phyloP scores from a whole-genome alignment of 352 stramenopile species.

The Phytophthora brassicae region DNA sequence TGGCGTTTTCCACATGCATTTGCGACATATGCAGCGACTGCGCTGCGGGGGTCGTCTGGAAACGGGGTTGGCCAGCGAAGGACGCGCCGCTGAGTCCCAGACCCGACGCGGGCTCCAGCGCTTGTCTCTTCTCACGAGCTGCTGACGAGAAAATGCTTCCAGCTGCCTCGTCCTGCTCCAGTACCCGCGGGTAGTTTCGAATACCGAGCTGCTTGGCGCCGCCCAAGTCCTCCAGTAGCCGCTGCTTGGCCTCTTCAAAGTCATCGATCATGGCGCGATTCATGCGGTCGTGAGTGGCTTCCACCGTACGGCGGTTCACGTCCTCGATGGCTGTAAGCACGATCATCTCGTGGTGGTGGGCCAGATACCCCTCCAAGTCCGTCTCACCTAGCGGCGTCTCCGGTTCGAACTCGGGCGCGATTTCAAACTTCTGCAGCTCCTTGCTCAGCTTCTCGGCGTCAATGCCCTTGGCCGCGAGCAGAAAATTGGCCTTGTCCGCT shows the following conservation, averaged over 20 bases:
- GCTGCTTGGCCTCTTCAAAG: conserved; percentile 78
- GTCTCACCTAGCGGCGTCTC: conserved; percentile 83
- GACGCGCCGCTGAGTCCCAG: conserved; percentile 52
- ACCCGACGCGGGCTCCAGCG: conserved; percentile 26
- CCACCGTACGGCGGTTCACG: conserved; percentile 76
- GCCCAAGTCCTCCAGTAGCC: conserved; percentile 70
- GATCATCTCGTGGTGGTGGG: conserved; percentile 92
- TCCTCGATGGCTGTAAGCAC: conserved; percentile 90
- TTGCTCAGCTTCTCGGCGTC: conserved; percentile 87
- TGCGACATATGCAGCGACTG: conserved; percentile 66
- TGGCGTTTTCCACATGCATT: conserved; percentile 57
- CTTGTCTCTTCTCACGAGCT: conserved; percentile 36
- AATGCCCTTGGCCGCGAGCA: conserved; percentile 83
- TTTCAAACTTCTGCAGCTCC: conserved; percentile 78
- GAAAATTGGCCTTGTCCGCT: conserved; percentile 80
- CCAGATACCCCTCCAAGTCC: conserved; percentile 87
- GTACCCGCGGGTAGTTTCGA: conserved; percentile 68
- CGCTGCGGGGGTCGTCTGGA: conserved; percentile 41
- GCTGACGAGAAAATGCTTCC: conserved; percentile 50
- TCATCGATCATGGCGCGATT: conserved; percentile 88
- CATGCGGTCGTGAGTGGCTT: conserved; percentile 81
- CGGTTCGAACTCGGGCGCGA: conserved; percentile 73
- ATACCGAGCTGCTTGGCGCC: conserved; percentile 68
- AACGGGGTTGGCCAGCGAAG: conserved; percentile 54
- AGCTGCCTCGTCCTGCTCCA: conserved; percentile 41